phyloP scores from a whole-genome alignment of 2,329 filamentous ascomycete genomes.

The Hypoxylon rubiginosum region DNA sequence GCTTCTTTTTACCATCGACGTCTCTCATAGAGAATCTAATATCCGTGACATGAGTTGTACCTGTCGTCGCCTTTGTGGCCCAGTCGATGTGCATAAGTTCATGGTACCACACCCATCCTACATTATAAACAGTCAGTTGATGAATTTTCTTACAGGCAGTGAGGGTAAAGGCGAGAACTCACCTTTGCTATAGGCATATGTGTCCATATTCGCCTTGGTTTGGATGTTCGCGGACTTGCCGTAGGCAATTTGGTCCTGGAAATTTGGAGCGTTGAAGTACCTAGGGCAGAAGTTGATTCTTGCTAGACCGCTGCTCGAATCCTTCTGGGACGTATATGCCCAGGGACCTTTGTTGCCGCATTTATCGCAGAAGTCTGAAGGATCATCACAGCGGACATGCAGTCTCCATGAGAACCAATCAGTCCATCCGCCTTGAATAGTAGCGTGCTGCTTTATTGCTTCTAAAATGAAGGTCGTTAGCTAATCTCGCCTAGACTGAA shows the following conservation, averaged over 20 bases:
- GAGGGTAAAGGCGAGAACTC: background rate
- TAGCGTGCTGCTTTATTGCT: conserved; percentile 7
- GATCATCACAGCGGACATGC: conserved; percentile 23
- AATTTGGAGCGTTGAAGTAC: conserved; percentile 9
- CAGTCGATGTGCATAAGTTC: conserved; percentile 23
- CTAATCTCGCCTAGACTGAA: background rate
- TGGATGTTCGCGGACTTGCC: conserved; percentile 6
- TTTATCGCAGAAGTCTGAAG: conserved; percentile 2
- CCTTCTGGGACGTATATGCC: conserved; percentile 15
- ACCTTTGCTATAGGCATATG: conserved; percentile 3
- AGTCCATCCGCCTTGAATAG: conserved; percentile 4
- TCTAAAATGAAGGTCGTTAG: conserved; percentile 1
- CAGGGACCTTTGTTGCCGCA: conserved; percentile 13
- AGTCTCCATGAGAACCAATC: conserved; percentile 16
- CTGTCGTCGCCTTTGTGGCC: background rate
- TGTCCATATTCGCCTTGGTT: conserved; percentile 7
- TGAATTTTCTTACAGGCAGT: no score
- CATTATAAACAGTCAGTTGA: background rate
- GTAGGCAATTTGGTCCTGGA: conserved; percentile 7
- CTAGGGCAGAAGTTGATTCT: conserved; percentile 23
- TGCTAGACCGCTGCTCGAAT: conserved; percentile 5
- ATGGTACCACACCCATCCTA: conserved; percentile 13
- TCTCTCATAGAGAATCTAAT: conserved; percentile 5
- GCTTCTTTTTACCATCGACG: background rate
- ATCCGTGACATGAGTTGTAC: conserved; percentile 3